Evolutionary conservation across 768 basidiomycete genomes (phyloP).

Genomic region (Auricularia sp.): DNA sequence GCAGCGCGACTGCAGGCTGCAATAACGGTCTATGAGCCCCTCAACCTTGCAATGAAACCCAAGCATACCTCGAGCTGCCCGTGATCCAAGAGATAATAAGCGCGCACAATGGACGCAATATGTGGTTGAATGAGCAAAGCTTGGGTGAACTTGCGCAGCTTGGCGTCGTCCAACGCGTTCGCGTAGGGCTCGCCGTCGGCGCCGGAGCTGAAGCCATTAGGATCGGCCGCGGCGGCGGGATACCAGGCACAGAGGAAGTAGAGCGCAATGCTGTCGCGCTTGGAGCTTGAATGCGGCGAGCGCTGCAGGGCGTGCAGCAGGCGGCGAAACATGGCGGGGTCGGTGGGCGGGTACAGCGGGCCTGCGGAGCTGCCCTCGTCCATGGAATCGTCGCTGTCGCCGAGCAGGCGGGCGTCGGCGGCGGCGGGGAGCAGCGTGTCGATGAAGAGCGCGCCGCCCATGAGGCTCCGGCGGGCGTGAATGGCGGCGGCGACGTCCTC

Average conservation of each 20-base stretch:
- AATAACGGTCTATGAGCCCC: not conserved
- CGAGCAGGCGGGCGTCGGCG: not conserved
- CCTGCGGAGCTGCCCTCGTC: not conserved
- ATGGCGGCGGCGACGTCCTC: not conserved
- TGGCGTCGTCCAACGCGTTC: not conserved
- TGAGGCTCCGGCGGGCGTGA: not conserved
- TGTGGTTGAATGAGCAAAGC: not conserved
- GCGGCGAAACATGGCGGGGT: not conserved
- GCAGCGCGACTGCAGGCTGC: not conserved
- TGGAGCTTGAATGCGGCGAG: not conserved
- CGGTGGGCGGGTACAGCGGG: not conserved
- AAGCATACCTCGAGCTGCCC: not conserved
- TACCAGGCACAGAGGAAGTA: not conserved
- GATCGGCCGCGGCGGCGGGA: not conserved
- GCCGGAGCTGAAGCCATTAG: not conserved
- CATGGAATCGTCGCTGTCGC: not conserved
- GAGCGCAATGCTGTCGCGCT: slow-evolving; percentile 1
- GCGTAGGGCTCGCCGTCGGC: not conserved
- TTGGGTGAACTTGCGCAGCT: slow-evolving; percentile 1
- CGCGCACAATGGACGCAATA: not conserved
- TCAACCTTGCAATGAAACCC: not conserved
- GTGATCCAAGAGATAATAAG: not conserved
- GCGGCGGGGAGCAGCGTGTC: not conserved
- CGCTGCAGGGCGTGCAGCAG: not conserved
- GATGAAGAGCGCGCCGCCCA: not conserved